A percentile compares a stretch with the other conserved stretches of the same genome.
Conservation (phyloP, 164 flowering plant genomes). For the Magnolia officinalis region DNA sequence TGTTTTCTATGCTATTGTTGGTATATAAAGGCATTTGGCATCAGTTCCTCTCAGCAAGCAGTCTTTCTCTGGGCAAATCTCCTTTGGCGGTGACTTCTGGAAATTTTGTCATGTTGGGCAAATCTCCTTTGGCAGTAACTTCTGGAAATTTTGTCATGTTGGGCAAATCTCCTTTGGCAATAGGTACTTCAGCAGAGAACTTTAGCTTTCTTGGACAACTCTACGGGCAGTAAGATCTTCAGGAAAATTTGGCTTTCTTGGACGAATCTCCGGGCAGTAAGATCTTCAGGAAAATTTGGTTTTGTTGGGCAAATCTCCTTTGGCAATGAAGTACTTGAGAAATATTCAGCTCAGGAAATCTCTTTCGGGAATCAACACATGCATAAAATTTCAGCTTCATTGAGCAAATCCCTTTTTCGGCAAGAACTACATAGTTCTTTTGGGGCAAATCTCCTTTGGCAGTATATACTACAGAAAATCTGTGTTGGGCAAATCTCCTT, state of each 20-base stretch:
- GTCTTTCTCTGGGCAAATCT: constrained; percentile 6
- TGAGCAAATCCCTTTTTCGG: constrained; percentile 13
- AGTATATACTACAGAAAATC: not conserved
- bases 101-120: constrained; percentile 2
- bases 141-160: not conserved
- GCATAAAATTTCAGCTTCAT: not conserved
- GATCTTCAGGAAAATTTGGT: not conserved
- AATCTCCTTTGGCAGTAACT: constrained; percentile 24
- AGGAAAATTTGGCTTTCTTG: not conserved
- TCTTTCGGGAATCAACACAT: not conserved
- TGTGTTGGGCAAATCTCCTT: constrained; percentile 22
- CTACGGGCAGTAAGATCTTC: constrained; percentile 7
- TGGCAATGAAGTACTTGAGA: constrained; percentile 14
- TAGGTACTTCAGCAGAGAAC: not conserved
- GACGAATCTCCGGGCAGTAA: constrained; percentile 15
- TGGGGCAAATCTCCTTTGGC: constrained; percentile 33
- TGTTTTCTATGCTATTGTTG: not conserved
- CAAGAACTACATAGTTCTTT: not conserved
- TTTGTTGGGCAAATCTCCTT: constrained; percentile 30
- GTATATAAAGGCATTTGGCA: not conserved
- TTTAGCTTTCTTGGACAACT: constrained; percentile 8
- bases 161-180: constrained; percentile 92
- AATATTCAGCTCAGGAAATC: not conserved
- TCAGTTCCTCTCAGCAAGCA: not conserved
- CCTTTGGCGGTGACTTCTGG: constrained; percentile 12